Percentiles rank a stretch among this genome's conserved stretches.
These are phyloP conservation scores for Aspergillus baeticus DNA, from an alignment of 495 filamentous ascomycete species.

Conservation along the genomic window DNA sequence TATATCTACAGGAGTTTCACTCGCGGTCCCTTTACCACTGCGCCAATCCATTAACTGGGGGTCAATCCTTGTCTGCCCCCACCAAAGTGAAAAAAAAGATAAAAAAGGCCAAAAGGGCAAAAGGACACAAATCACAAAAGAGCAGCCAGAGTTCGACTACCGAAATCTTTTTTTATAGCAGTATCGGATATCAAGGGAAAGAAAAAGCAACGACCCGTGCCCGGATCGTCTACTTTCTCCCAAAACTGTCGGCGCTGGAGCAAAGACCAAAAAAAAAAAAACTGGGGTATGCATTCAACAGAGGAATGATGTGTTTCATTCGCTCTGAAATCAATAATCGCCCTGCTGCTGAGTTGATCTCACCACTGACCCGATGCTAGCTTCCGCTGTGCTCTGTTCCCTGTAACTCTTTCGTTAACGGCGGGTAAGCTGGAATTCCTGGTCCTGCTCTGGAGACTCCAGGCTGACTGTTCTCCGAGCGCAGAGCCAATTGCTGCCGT, in stretches of 20 bases:
- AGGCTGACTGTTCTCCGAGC: constrained; percentile 7
- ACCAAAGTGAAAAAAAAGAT: constrained; percentile 7
- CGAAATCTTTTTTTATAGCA: not conserved
- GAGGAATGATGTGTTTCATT: constrained; percentile 8
- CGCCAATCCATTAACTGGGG: not conserved
- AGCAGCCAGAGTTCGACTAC: not conserved
- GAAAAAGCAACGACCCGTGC: not conserved
- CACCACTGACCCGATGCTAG: constrained; percentile 20
- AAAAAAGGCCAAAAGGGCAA: constrained; percentile 3
- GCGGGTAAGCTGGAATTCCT: constrained; percentile 28
- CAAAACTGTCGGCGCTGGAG: constrained; percentile 8
- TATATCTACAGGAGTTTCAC: constrained; percentile 4
- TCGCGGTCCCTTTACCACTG: constrained; percentile 12
- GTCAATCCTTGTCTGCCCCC: not conserved
- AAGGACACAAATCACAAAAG: not conserved
- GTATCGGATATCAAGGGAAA: not conserved
- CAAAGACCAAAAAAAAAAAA: not conserved
- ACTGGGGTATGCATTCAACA: constrained; percentile 14
- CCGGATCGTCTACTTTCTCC: not conserved
- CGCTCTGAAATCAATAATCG: constrained; percentile 1
- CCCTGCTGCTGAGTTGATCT: constrained; percentile 12
- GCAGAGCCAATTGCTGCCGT: constrained; percentile 4
- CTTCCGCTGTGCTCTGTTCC: constrained; percentile 12
- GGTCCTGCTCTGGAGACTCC: constrained; percentile 6
- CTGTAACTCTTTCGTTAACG: constrained; percentile 22